These are phyloP conservation scores for Inonotus obliquus DNA, from an alignment of 1,284 basidiomycete species.

Conservation along the genomic window DNA sequence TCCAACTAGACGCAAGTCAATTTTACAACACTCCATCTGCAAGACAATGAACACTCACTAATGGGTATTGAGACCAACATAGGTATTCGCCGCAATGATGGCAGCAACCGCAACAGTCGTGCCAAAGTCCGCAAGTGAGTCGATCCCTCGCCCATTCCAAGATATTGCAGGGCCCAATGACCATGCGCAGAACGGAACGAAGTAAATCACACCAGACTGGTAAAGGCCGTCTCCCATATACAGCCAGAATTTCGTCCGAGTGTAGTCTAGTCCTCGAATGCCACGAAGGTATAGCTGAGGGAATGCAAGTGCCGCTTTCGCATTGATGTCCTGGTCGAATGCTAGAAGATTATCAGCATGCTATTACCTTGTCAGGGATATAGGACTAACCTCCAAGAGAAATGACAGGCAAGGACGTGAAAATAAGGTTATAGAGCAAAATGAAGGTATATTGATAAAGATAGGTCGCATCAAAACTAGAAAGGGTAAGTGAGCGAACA, in stretches of 20 bases:
- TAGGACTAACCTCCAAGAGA: slow-evolving; percentile 71
- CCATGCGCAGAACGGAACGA: slow-evolving; percentile 84
- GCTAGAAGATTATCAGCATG: slow-evolving; percentile 38
- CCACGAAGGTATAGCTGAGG: slow-evolving; percentile 93
- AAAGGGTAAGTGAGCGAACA: neutral
- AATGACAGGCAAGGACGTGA: slow-evolving; percentile 92
- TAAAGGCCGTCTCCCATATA: slow-evolving; percentile 95
- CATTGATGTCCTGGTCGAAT: slow-evolving; percentile 95
- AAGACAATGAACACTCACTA: slow-evolving; percentile 56
- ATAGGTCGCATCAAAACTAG: slow-evolving; percentile 92
- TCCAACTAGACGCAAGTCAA: slow-evolving; percentile 60
- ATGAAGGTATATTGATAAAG: slow-evolving; percentile 96
- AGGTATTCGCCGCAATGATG: slow-evolving; percentile 84
- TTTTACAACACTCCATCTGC: slow-evolving; percentile 13
- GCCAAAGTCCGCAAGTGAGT: slow-evolving; percentile 86
- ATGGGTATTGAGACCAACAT: slow-evolving; percentile 82
- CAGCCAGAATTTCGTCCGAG: slow-evolving; percentile 86
- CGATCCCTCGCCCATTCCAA: slow-evolving; percentile 71
- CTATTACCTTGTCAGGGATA: slow-evolving; percentile 8
- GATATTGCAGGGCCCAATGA: slow-evolving; percentile 56
- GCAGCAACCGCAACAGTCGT: slow-evolving; percentile 86
- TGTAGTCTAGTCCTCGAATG: slow-evolving; percentile 91
- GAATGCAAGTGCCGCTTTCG: slow-evolving; percentile 84
- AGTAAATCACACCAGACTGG: slow-evolving; percentile 88
- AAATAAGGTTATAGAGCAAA: slow-evolving; percentile 86